Evolutionary conservation across 2,329 filamentous ascomycete genomes (phyloP).

Genomic region (Verruconis gallopava): DNA sequence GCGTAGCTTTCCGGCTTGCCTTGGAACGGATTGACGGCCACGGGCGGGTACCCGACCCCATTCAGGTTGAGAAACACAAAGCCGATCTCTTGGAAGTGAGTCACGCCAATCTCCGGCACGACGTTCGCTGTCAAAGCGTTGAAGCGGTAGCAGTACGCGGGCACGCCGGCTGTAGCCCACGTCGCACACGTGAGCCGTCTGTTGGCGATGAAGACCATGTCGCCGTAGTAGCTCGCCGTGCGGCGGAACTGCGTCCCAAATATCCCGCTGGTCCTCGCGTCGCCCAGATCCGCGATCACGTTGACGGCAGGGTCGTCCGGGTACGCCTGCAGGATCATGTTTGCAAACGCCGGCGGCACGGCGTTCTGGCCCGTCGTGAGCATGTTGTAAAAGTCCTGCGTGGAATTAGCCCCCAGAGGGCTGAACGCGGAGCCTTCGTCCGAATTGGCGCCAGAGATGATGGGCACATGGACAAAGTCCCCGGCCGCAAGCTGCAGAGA

Average conservation of each 20-base stretch:
- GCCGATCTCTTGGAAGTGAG: slow-evolving; percentile 41
- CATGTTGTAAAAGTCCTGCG: slow-evolving; percentile 35
- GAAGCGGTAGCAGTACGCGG: slow-evolving; percentile 51
- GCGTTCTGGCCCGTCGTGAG: slow-evolving; percentile 20
- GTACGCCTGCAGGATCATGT: slow-evolving; percentile 7
- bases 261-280: slow-evolving; percentile 4
- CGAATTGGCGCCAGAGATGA: slow-evolving; percentile 50
- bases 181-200: slow-evolving; percentile 40
- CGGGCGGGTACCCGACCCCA: slow-evolving; percentile 30
- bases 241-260: slow-evolving; percentile 38
- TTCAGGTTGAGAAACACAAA: slow-evolving; percentile 35
- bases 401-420: slow-evolving; percentile 40
- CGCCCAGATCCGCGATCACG: slow-evolving; percentile 2
- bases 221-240: slow-evolving; percentile 38
- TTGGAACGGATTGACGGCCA: slow-evolving; percentile 18
- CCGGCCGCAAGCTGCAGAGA: slow-evolving; percentile 43
- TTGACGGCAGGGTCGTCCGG: slow-evolving; percentile 7
- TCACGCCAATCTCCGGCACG: slow-evolving; percentile 28
- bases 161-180: slow-evolving; percentile 35
- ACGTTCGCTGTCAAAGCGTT: slow-evolving; percentile 40
- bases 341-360: slow-evolving; percentile 4
- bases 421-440: slow-evolving; percentile 52
- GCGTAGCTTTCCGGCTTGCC: slow-evolving; percentile 25
- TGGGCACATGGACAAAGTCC: slow-evolving; percentile 50
- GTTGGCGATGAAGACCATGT: slow-evolving; percentile 42